A percentile compares a stretch with the other conserved stretches of the same genome.
These are phyloP conservation scores for Diaporthe batatas DNA, from an alignment of 2,329 filamentous ascomycete species.

Conservation along the genomic window DNA sequence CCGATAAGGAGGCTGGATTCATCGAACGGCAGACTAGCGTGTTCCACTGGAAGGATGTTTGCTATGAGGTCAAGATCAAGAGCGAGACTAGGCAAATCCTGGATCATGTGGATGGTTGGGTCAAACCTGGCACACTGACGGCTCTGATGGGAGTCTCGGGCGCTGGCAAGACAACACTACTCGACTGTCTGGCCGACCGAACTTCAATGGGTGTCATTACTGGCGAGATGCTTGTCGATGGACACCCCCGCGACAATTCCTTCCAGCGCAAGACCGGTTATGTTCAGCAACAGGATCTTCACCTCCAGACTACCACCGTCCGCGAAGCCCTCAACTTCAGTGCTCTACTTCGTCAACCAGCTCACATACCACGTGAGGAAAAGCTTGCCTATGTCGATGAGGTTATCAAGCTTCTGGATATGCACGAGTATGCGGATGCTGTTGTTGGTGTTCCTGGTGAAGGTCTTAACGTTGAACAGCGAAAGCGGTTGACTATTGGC, in stretches of 20 bases:
- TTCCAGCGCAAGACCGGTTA: constrained; percentile 79
- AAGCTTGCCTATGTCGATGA: constrained; percentile 76
- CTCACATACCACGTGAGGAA: constrained; percentile 67
- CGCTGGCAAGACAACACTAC: constrained; percentile 79
- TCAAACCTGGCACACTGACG: constrained; percentile 42
- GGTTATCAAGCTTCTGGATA: constrained; percentile 76
- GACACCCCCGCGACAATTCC: constrained; percentile 70
- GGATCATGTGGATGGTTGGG: constrained; percentile 43
- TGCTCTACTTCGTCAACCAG: constrained; percentile 73
- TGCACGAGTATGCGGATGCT: constrained; percentile 76
- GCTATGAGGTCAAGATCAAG: constrained; percentile 43
- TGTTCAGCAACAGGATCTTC: constrained; percentile 77
- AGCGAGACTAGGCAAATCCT: constrained; percentile 40
- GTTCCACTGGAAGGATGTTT: constrained; percentile 43
- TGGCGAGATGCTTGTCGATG: constrained; percentile 78
- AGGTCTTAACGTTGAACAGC: constrained; percentile 60
- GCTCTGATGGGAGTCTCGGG: constrained; percentile 68
- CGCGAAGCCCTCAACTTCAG: constrained; percentile 75
- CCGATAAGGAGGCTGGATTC: constrained; percentile 52
- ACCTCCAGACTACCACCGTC: constrained; percentile 74
- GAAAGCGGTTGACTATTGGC: constrained; percentile 65
- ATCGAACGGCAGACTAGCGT: constrained; percentile 42
- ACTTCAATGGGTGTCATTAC: constrained; percentile 79
- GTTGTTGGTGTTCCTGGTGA: constrained; percentile 77
- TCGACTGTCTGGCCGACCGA: constrained; percentile 78